Evolutionary conservation across 2,329 filamentous ascomycete species (phyloP), one percentile per base, ranked within the genome.

Genomic region (Aspergillus sp.): DNA sequence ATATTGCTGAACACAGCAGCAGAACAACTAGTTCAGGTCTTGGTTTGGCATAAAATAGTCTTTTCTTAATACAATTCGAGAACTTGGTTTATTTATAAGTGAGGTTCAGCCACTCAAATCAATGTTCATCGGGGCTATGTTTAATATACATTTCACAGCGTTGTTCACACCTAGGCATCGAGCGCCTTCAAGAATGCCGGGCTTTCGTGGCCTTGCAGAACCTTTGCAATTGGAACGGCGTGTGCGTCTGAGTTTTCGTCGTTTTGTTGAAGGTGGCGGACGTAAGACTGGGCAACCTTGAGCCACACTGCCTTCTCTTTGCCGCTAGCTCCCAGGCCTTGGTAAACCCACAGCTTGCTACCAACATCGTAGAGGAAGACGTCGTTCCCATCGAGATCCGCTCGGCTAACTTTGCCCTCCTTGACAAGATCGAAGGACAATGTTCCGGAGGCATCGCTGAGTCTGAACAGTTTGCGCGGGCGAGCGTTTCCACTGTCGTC

Each of bases 291-390:
- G 1, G 60, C 58, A 8, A 62, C 57, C 41, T 55, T 62, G 39
- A 64, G 45, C 83, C 83, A 86, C 59, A 70, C 68, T 5, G 76
- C 72, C 60, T 73, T 82, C 65, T 86, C 83, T 1, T 61, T 64
- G 30, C 64, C 64, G 59, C 81, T 85, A 7, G 82, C 81, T 1
- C 69, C 67, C 2, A 65, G 62, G 1, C 83, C 83, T 54, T 83
- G 74, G 83, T 83, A 86, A 2, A 86, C 79, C 81, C 82, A 86
- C 30, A 86, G 68, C 6, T 66, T 66, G 40, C 61, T 73, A 6
- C 81, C 80, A 0, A 69, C 71, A 51, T 83, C 79, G 47, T 83
- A 69, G 13, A 86, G 59, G 54, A 85, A 86, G 5, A 86, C 75
- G 53, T 85, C 81, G 37, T 74, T 69, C 33, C 72, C 72, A 48